Evolutionary conservation across 768 basidiomycete genomes (phyloP).

Genomic region (Inosperma sp.): DNA sequence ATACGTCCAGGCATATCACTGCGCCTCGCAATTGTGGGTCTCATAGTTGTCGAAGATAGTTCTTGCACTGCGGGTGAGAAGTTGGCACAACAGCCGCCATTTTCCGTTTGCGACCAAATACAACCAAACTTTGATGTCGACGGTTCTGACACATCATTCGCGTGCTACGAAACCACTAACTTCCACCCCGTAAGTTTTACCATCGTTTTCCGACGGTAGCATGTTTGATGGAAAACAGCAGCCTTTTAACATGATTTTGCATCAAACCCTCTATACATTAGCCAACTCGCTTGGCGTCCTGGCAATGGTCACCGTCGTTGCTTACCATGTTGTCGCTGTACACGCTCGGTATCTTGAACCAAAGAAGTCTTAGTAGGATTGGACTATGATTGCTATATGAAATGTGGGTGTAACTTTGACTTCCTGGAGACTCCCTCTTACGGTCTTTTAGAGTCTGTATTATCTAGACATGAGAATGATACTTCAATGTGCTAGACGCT

Average conservation of each 20-base stretch:
- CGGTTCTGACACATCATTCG: not conserved
- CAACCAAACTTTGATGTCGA: constrained; percentile 2
- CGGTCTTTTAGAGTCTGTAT: too few relatives aligned
- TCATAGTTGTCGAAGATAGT: constrained; percentile 43
- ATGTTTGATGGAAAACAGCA: not conserved
- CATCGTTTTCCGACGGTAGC: not conserved
- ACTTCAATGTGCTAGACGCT: too few relatives aligned
- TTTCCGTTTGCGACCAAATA: constrained; percentile 29
- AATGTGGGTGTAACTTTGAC: not conserved
- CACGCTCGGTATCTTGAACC: constrained; percentile 50
- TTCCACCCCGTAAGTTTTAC: constrained; percentile 2
- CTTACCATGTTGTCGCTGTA: constrained; percentile 88
- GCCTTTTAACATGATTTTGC: constrained; percentile 60
- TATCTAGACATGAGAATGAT: too few relatives aligned
- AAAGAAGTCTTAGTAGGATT: constrained; percentile 17
- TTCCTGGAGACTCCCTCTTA: not conserved
- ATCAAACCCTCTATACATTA: constrained; percentile 74
- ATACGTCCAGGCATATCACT: constrained; percentile 84
- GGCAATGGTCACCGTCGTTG: constrained; percentile 84
- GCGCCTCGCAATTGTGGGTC: constrained; percentile 51
- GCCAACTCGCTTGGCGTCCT: constrained; percentile 79
- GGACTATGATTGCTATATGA: not conserved
- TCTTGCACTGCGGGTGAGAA: constrained; percentile 16
- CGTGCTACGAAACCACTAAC: constrained; percentile 6
- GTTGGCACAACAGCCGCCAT: constrained; percentile 28